These are phyloP conservation scores for Byssoonygena ceratinophila DNA, from an alignment of 2,329 filamentous ascomycete species.

Conservation along the genomic window DNA sequence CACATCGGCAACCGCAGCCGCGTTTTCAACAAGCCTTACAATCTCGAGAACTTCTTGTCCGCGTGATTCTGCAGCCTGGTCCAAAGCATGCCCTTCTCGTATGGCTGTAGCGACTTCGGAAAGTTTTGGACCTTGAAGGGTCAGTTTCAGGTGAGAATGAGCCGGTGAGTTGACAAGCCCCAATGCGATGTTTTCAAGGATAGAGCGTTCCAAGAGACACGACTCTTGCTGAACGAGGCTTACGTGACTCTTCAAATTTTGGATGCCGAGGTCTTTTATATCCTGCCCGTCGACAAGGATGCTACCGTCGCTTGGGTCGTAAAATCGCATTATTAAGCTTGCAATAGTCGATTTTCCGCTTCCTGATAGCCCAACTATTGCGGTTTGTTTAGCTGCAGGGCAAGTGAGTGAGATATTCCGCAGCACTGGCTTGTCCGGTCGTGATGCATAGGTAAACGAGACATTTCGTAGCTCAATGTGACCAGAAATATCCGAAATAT, in stretches of 20 bases:
- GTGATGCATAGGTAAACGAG: constrained; percentile 40
- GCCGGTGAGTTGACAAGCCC: constrained; percentile 32
- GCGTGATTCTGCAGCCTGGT: constrained; percentile 35
- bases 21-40: constrained; percentile 28
- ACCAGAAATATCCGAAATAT: constrained; percentile 21
- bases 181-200: constrained; percentile 64
- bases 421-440: constrained; percentile 24
- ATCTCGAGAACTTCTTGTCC: constrained; percentile 42
- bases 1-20: constrained; percentile 51
- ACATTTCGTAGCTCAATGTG: constrained; percentile 29
- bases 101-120: constrained; percentile 44
- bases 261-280: constrained; percentile 62
- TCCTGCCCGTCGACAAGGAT: constrained; percentile 67
- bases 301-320: constrained; percentile 64
- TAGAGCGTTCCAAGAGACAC: constrained; percentile 69
- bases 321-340: constrained; percentile 46
- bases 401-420: constrained; percentile 48
- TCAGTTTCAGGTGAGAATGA: constrained; percentile 29
- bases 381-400: constrained; percentile 72
- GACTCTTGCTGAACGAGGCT: constrained; percentile 80
- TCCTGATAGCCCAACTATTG: constrained; percentile 53
- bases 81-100: constrained; percentile 42
- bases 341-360: constrained; percentile 41
- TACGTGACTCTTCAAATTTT: constrained; percentile 73
- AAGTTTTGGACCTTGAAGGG: constrained; percentile 43